phyloP scores from a whole-genome alignment of 352 stramenopile genomes.

The Pythium graminicola region DNA sequence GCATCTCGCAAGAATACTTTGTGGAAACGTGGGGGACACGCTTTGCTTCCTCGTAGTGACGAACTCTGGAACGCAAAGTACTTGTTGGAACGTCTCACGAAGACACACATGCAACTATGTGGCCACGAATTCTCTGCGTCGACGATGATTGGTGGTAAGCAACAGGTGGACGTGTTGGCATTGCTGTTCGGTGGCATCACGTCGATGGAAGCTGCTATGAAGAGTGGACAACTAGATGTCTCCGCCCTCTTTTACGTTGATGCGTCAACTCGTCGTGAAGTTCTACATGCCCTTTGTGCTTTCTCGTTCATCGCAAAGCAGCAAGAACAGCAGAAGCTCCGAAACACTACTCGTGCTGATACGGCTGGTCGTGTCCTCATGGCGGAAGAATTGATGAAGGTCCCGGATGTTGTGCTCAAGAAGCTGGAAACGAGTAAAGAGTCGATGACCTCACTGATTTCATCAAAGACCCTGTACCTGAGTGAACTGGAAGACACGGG shows the following conservation, averaged over 20 bases:
- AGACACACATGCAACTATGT: constrained; percentile 23
- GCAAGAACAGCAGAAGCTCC: constrained; percentile 23
- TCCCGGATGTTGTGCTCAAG: constrained; percentile 51
- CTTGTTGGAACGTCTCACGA: constrained; percentile 56
- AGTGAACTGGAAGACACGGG: constrained; percentile 37
- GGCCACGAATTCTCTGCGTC: constrained; percentile 23
- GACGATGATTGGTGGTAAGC: background rate
- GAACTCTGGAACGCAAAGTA: constrained; percentile 69
- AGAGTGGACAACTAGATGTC: constrained; percentile 63
- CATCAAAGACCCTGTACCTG: constrained; percentile 67
- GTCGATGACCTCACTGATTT: constrained; percentile 48
- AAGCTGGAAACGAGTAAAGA: constrained; percentile 52
- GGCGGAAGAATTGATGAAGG: constrained; percentile 58
- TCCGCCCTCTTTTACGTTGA: constrained; percentile 74
- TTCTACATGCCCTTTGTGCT: constrained; percentile 74
- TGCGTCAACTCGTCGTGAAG: constrained; percentile 49
- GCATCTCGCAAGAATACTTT: constrained; percentile 71
- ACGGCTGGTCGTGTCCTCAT: constrained; percentile 37
- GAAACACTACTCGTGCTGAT: constrained; percentile 4
- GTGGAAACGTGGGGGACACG: constrained; percentile 91
- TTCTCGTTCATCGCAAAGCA: constrained; percentile 64
- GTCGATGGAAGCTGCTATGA: constrained; percentile 78
- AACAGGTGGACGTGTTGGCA: constrained; percentile 60
- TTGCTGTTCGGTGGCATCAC: constrained; percentile 62
- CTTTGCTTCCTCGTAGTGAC: constrained; percentile 50